Percentiles rank a stretch among this genome's conserved stretches.
These are phyloP conservation scores for Pontederia crassipes DNA, from an alignment of 176 grass and related monocot genomes.

Conservation along the genomic window DNA sequence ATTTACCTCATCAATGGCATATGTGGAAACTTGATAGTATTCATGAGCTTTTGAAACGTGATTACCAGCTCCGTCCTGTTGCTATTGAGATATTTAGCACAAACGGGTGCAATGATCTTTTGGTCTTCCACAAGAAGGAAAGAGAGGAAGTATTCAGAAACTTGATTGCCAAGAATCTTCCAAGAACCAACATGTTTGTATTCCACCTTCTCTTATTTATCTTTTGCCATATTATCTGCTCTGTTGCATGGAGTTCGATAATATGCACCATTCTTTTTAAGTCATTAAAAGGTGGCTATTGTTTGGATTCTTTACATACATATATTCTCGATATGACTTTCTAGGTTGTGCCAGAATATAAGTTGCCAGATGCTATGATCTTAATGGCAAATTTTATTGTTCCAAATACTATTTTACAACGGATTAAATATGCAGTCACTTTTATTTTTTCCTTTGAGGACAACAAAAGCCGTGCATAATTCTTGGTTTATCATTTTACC, in stretches of 20 bases:
- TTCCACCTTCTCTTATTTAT: slow-evolving; percentile 9
- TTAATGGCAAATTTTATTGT: too few species aligned
- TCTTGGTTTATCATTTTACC: too few species aligned
- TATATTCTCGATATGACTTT: too few species aligned
- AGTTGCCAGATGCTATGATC: too few species aligned
- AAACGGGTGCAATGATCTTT: slow-evolving; percentile 95
- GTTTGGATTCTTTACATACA: too few species aligned
- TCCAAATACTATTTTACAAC: too few species aligned
- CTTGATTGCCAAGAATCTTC: slow-evolving; percentile 84
- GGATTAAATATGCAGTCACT: too few species aligned
- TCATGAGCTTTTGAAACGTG: slow-evolving; percentile 89
- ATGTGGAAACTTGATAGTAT: slow-evolving; percentile 99
- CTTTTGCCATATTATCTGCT: slow-evolving; percentile 7
- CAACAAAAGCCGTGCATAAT: too few species aligned
- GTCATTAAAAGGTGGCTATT: too few species aligned
- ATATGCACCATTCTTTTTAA: not conserved
- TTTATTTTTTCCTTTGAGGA: too few species aligned
- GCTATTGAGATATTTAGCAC: slow-evolving; percentile 97
- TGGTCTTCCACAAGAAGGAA: slow-evolving; percentile 99
- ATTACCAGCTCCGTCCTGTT: slow-evolving; percentile 94
- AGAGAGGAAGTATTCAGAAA: slow-evolving; percentile 95
- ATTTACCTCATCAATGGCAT: slow-evolving; percentile 88
- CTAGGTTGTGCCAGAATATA: too few species aligned
- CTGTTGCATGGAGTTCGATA: not conserved
- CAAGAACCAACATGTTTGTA: slow-evolving; percentile 91